Base-by-base conservation (phyloP, 495 filamentous ascomycete genomes). In the Penicillium diatomitis region DNA sequence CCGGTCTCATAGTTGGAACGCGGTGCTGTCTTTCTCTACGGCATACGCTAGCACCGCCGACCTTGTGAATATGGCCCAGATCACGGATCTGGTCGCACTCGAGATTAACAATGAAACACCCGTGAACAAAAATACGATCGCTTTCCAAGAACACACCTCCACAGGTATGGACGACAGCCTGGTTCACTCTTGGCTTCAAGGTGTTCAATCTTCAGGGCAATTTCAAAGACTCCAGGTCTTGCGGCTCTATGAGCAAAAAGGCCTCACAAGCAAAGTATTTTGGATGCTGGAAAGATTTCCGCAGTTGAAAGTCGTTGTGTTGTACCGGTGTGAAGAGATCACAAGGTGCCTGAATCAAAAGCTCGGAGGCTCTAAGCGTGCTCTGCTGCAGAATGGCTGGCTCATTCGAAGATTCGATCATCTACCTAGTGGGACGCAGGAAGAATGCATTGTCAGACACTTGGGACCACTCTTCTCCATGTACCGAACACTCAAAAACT, bases 41-140 rank as follows among this genome's bases (percentile, higher is more conserved):
- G 42, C 54, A 27, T 57, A 55, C 46, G 61, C 62, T 8, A 48
- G 48, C 12, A 47, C 57, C 2, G 53, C 62, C 10, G 71, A 73
- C 33, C 48, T 73, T 4, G 60, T 70, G 5, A 56, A 59, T 8
- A 57, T 73, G 4, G 52, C 64, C 7, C 54, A 54, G 5, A 55
- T 72, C 29, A 57, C 49, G 9, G 73, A 74, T 38, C 44, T 74
- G 28, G 64, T 63, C 33, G 67, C 67, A 6, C 43, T 74, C 32
- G 68, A 74, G 37, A 51, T 73, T 5, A 41, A 47, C 45, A 62
- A 44, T 8, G 20, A 20, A 20, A 20, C 20, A 20, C 20, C 20
- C 20, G 20, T 20, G 20, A 20, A 20, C 11, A 10, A 32, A 2
- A 5, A 30, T 12, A 6, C 2, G 31, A 38, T 9, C 32, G 3